A percentile compares a stretch with the other conserved stretches of the same genome.
These are phyloP conservation scores for Boletus tylopilopsis DNA, from an alignment of 768 basidiomycete species.

Conservation along the genomic window DNA sequence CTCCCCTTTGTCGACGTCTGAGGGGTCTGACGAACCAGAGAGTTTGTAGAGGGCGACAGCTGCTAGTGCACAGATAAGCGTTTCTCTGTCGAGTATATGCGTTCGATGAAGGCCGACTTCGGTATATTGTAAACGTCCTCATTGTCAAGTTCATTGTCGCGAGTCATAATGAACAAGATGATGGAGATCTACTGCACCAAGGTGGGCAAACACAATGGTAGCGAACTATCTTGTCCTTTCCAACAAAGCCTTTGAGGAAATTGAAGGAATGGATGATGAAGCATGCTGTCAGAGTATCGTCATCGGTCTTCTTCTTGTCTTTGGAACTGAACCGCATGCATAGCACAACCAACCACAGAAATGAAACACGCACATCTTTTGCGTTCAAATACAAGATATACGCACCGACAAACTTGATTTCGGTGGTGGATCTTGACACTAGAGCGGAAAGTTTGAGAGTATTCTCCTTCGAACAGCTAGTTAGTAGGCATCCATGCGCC, in stretches of 20 bases:
- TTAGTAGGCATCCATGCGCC: no score
- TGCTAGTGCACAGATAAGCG: conserved; percentile 71
- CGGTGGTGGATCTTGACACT: no score
- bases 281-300: conserved; percentile 65
- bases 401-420: conserved; percentile 81
- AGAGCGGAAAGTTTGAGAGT: no score
- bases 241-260: conserved; percentile 72
- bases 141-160: no score
- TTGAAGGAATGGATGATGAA: conserved; percentile 65
- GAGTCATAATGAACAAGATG: not conserved
- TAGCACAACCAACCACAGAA: not conserved
- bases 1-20: conserved; percentile 46
- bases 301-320: conserved; percentile 40
- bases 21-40: conserved; percentile 61
- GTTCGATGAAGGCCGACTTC: conserved; percentile 59
- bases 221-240: conserved; percentile 86
- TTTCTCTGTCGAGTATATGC: conserved; percentile 80
- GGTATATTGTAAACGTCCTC: conserved; percentile 70
- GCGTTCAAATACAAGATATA: conserved; percentile 75
- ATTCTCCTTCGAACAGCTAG: no score
- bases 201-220: conserved; percentile 74
- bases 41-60: conserved; percentile 77
- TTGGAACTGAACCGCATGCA: conserved; percentile 27
- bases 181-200: conserved; percentile 69
- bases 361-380: conserved; percentile 51